Evolutionary conservation across 129 eudicot species (phyloP).

Genomic region (Flaveria robusta): DNA sequence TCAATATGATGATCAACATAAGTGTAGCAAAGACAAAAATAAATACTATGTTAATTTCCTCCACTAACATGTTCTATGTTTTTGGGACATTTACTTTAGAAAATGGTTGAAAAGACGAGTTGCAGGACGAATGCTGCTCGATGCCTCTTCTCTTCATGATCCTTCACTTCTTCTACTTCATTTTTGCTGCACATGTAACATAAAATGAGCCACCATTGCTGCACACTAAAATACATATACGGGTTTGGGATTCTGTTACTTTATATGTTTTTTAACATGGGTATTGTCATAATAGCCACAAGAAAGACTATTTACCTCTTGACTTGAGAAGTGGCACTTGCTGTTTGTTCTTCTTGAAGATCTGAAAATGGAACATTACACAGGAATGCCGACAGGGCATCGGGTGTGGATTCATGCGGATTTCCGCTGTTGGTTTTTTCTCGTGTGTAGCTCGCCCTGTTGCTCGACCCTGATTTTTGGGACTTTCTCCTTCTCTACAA

Average conservation of each 20-base stretch:
- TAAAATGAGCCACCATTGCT: constrained; percentile 8
- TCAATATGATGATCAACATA: constrained; percentile 24
- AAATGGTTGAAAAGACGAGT: constrained; percentile 53
- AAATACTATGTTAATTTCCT: constrained; percentile 31
- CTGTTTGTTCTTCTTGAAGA: constrained; percentile 31
- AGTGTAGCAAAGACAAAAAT: constrained; percentile 29
- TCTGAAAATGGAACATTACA: constrained; percentile 45
- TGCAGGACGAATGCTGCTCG: constrained; percentile 55
- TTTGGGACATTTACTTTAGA: constrained; percentile 35
- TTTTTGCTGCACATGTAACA: constrained; percentile 31
- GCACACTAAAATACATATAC: neutral
- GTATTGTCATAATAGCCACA: neutral
- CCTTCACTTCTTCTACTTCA: constrained; percentile 38
- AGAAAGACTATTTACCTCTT: constrained; percentile 42
- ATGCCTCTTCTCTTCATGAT: constrained; percentile 54
- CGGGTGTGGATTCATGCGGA: constrained; percentile 55
- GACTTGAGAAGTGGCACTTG: constrained; percentile 41
- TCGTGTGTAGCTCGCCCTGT: constrained; percentile 38
- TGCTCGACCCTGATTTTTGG: constrained; percentile 65
- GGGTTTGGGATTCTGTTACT: neutral
- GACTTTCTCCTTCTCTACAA: constrained; percentile 64
- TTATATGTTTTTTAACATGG: too few relatives aligned
- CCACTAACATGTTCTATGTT: constrained; percentile 22
- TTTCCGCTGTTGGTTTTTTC: constrained; percentile 37
- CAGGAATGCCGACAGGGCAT: constrained; percentile 74